Conservation (phyloP, 2,329 filamentous ascomycete genomes). For the Neoarthrinium moseri region DNA sequence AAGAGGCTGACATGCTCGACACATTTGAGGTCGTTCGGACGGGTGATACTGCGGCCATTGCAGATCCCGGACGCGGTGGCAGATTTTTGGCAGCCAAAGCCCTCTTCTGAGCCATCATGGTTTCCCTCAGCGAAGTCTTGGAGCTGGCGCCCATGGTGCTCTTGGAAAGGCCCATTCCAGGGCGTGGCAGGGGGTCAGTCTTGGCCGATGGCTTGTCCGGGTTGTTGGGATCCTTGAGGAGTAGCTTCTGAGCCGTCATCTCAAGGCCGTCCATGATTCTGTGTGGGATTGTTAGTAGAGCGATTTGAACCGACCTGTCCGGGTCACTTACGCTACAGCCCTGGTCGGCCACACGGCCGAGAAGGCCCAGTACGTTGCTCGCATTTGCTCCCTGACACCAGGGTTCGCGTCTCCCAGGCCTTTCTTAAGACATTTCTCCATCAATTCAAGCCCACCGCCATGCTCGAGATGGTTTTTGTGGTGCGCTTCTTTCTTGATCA, state of each 20-base stretch:
- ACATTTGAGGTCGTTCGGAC: slow-evolving; percentile 39
- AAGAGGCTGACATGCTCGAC: slow-evolving; percentile 32
- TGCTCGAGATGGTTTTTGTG: slow-evolving; percentile 86
- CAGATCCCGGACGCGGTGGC: slow-evolving; percentile 59
- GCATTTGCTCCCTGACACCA: slow-evolving; percentile 81
- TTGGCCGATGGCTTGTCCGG: slow-evolving; percentile 67
- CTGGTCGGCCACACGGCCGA: slow-evolving; percentile 72
- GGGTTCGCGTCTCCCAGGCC: slow-evolving; percentile 88
- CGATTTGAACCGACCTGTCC: not conserved
- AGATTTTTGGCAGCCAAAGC: slow-evolving; percentile 49
- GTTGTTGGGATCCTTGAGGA: slow-evolving; percentile 83
- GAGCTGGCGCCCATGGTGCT: slow-evolving; percentile 53
- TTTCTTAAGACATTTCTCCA: slow-evolving; percentile 87
- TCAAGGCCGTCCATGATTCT: slow-evolving; percentile 81
- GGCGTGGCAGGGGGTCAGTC: slow-evolving; percentile 45
- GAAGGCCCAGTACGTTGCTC: slow-evolving; percentile 85
- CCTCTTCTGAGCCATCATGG: slow-evolving; percentile 81
- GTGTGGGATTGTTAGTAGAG: slow-evolving; percentile 11
- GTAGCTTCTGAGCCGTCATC: slow-evolving; percentile 70
- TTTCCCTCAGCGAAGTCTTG: slow-evolving; percentile 73
- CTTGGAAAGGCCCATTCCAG: slow-evolving; percentile 61
- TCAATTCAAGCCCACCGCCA: slow-evolving; percentile 74
- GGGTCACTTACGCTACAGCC: slow-evolving; percentile 64
- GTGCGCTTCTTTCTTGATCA: slow-evolving; percentile 73
- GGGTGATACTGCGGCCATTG: slow-evolving; percentile 62